Base-by-base conservation (phyloP, 1,284 basidiomycete genomes). In the Trametes sp. region DNA sequence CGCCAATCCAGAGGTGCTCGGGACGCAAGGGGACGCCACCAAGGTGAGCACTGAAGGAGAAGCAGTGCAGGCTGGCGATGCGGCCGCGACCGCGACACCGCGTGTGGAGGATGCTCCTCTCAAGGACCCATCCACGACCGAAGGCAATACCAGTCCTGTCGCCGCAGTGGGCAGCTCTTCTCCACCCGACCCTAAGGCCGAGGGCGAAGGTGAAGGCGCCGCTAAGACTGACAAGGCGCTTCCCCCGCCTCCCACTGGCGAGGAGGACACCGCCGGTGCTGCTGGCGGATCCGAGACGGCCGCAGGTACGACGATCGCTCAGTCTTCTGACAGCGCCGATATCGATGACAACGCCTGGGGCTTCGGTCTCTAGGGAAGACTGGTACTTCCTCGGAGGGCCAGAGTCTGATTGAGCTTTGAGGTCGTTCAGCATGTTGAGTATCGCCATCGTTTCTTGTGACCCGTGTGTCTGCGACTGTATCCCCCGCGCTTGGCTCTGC, bases 291-390 rank as follows among this genome's bases (percentile, higher is more conserved):
- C 48, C 33, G 57, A 38, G 21, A 35, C 35, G 29, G 24, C 28
- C 28, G 26, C 24, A n/a, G 49, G 38, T 44, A 31, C 49, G 38
- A 58, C 29, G 28, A 21, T 35, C 6, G 13, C 49, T 14, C 19
- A 21, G 35, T 28, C 46, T 14, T 38, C 36, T 11, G 48, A 51
- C 14, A 58, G 14, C 16, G 38, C 28, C 26, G 14, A 35, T 31
- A 28, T 28, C 24, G 57, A 58, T 35, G 57, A 58, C 41, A 58
- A 45, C n/a, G 36, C 57, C 13, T 58, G 57, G 57, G 57, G 41
- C 31, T 38, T 58, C 28, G 38, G 38, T n/a, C 16, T 41, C 4
- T 41, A 41, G 38, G 38, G 16, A 3, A 28, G 44, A 16, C 21
- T 33, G 31, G 31, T 11, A 11, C 31, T 44, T 0, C 26, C 14